Evolutionary conservation across 106 monocot genomes (phyloP).

Genomic region (Agapanthus africanus): DNA sequence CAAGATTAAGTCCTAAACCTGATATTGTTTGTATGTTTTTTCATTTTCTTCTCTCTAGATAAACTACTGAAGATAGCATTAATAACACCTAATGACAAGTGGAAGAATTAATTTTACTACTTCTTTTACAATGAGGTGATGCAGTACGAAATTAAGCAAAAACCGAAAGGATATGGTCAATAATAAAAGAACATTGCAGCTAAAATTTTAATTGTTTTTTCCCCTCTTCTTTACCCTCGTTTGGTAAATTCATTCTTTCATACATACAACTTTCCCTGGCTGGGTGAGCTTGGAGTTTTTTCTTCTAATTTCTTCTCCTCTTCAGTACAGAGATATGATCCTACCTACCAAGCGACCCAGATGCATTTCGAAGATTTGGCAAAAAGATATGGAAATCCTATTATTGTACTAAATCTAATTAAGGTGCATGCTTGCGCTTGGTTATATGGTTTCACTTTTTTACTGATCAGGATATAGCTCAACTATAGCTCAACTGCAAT

Average conservation of each 20-base stretch:
- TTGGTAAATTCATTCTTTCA: neutral
- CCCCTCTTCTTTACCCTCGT: neutral
- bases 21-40: conserved; percentile 91
- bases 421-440: conserved; percentile 49
- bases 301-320: conserved; percentile 13
- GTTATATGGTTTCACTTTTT: neutral
- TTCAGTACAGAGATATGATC: conserved; percentile 98
- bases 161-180: neutral
- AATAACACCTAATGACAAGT: neutral
- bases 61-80: neutral
- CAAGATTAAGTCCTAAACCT: conserved; percentile 97
- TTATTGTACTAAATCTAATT: conserved; percentile 94
- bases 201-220: neutral
- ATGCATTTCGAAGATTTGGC: conserved; percentile 92
- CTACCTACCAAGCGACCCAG: conserved; percentile 92
- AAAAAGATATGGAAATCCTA: conserved; percentile 87
- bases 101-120: neutral
- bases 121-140: neutral
- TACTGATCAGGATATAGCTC: no score
- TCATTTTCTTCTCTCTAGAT: neutral
- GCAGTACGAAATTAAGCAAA: neutral
- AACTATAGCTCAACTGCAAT: no score
- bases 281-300: neutral
- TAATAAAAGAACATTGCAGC: neutral
- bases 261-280: neutral